Evolutionary conservation across 768 basidiomycete species (phyloP), one percentile per base, ranked within the genome.

Genomic region (Auriculariales sp.): DNA sequence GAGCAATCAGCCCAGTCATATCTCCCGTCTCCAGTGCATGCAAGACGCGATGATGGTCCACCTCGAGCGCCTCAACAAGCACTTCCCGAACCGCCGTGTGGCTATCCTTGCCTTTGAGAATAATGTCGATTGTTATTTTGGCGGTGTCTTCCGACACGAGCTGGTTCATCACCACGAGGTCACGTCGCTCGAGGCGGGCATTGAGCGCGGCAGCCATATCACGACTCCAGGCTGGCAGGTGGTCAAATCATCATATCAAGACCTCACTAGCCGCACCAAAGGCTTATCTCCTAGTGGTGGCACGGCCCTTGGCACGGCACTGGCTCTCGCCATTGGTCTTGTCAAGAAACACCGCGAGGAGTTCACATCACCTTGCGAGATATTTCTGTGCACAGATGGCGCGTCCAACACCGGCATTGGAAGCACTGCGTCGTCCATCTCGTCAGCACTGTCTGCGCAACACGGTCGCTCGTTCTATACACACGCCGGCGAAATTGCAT

Each of bases 21-120:
- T 50, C 28, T n/a, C 35, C 22, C 19, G 49, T 19, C n/a, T 50
- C 17, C 11, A 50, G 22, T 50, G 49, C 39, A 50, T 50, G 29
- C 49, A 50, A n/a, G 49, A 50, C 24, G 49, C 49, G n/a, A 50
- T 50, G 49, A 24, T 30, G 7, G 49, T 45, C 10, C 49, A 50
- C 25, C 39, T 50, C 24, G 49, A 50, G 27, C 49, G 49, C 25
- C 28, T 50, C n/a, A 28, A 50, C 29, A 39, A 44, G 31, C 31
- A 28, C 14, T 50, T 42, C 35, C 49, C 49, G 17, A 32, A 44
- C 14, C 49, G 49, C 6, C 36, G 42, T 19, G 49, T 50, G 10
- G 49, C 49, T 15, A 50, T 50, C 31, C 27, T 50, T 28, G 36
- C 36, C 14, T 50, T 50, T 27, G 24, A 24, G 14, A 14, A 15